Evolutionary conservation across 1,284 basidiomycete genomes (phyloP).

Genomic region (Earliella scabrosa): DNA sequence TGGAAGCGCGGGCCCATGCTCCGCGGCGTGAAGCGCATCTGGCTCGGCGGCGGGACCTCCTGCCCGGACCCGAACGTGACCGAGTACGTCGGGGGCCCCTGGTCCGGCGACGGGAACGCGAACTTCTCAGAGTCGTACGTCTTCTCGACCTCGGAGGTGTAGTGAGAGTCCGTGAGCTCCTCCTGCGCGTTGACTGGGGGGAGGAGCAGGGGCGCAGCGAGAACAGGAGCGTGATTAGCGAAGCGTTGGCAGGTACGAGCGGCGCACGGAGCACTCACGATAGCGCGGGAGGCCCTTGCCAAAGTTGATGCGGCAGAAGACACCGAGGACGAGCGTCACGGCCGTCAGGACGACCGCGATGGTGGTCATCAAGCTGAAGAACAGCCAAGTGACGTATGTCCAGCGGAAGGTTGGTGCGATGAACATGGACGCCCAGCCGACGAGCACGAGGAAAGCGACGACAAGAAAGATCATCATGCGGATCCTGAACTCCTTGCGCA

Average conservation of each 20-base stretch:
- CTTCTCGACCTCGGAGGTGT: constrained; percentile 41
- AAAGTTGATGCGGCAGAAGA: constrained; percentile 74
- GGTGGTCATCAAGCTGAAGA: constrained; percentile 69
- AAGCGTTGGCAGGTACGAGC: background rate
- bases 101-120: constrained; percentile 60
- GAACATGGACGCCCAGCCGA: constrained; percentile 76
- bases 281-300: constrained; percentile 72
- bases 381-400: constrained; percentile 74
- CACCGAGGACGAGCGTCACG: constrained; percentile 58
- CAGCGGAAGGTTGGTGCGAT: constrained; percentile 72
- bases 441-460: constrained; percentile 62
- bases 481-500: constrained; percentile 64
- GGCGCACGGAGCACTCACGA: constrained; percentile 48
- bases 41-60: constrained; percentile 43
- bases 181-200: constrained; percentile 60
- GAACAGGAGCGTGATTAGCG: background rate
- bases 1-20: constrained; percentile 55
- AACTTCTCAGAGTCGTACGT: constrained; percentile 57
- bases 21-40: constrained; percentile 45
- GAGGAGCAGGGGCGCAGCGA: too few species aligned
- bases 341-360: constrained; percentile 63
- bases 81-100: constrained; percentile 54
- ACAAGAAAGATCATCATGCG: constrained; percentile 67
- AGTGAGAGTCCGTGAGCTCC: constrained; percentile 55
- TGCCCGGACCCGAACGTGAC: constrained; percentile 47